Conservation (phyloP, 345 rosid genomes). For the Moricandia moricandioides region DNA sequence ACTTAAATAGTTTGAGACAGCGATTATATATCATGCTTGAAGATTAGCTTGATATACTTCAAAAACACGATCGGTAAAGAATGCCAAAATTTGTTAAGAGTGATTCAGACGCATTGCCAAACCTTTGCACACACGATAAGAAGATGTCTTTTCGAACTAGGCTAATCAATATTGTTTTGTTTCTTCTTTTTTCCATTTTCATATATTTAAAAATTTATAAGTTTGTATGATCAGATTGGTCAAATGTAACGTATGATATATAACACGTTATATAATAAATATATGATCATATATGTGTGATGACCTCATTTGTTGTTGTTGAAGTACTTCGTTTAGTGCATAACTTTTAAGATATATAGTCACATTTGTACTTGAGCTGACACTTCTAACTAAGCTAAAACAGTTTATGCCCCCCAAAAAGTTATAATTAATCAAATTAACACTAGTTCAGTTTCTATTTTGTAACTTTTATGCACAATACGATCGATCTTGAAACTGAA, state of each 20-base stretch:
- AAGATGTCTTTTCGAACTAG: slow-evolving; percentile 21
- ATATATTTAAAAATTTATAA: not conserved
- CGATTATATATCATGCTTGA: not conserved
- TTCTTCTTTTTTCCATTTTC: not conserved
- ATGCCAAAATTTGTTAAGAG: not conserved
- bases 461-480: not conserved
- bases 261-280: not conserved
- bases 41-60: not conserved
- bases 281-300: not conserved
- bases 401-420: not conserved
- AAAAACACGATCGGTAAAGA: not conserved
- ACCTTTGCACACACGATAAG: slow-evolving; percentile 27
- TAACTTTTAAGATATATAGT: not conserved
- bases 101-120: slow-evolving; percentile 27
- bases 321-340: not conserved
- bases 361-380: not conserved
- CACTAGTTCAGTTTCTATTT: not conserved
- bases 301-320: slow-evolving; percentile 1
- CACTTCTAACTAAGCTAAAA: not conserved
- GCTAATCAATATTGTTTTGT: slow-evolving; percentile 19
- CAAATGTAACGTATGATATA: slow-evolving; percentile 8
- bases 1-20: not conserved
- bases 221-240: not conserved
- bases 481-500: not conserved
- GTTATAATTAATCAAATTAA: not conserved